Evolutionary conservation across 768 basidiomycete species (phyloP).

Genomic region (Melanogaster broomeanus): DNA sequence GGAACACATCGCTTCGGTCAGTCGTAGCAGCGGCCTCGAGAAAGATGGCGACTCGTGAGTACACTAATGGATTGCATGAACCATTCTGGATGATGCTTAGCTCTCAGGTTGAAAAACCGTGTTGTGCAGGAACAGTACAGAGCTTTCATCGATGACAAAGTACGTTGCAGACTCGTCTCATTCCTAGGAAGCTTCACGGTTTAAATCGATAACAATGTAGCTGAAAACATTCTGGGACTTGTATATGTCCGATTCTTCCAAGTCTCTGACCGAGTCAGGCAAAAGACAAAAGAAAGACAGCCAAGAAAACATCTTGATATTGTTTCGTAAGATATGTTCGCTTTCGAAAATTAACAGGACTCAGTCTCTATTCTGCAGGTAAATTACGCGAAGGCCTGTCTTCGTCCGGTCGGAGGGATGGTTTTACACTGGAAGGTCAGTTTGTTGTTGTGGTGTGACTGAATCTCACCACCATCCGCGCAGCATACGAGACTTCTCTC

Average conservation of each 20-base stretch:
- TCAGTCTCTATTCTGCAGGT: slow-evolving; percentile 41
- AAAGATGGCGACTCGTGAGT: slow-evolving; percentile 76
- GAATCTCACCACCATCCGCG: neutral
- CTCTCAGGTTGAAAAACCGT: slow-evolving; percentile 57
- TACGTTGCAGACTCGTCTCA: slow-evolving; percentile 26
- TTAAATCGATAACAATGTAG: slow-evolving; percentile 30
- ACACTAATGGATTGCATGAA: neutral
- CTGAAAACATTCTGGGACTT: slow-evolving; percentile 48
- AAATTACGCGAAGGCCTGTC: slow-evolving; percentile 76
- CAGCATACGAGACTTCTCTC: slow-evolving; percentile 77
- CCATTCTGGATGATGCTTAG: slow-evolving; percentile 35
- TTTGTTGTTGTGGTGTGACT: neutral
- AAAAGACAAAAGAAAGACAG: slow-evolving; percentile 45
- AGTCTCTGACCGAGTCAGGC: slow-evolving; percentile 15
- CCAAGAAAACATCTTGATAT: slow-evolving; percentile 69
- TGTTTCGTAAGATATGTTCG: slow-evolving; percentile 57
- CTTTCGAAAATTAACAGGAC: neutral
- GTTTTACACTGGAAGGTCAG: slow-evolving; percentile 70
- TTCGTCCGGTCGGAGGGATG: slow-evolving; percentile 58
- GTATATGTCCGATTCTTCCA: slow-evolving; percentile 29
- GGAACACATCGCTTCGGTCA: slow-evolving; percentile 71
- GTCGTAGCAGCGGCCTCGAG: slow-evolving; percentile 74
- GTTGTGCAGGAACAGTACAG: slow-evolving; percentile 69
- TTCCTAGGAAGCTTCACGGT: neutral
- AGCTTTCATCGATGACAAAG: slow-evolving; percentile 65